These are phyloP conservation scores for Arabidopsis thaliana DNA, from an alignment of 345 rosid species.

Conservation along the genomic window DNA sequence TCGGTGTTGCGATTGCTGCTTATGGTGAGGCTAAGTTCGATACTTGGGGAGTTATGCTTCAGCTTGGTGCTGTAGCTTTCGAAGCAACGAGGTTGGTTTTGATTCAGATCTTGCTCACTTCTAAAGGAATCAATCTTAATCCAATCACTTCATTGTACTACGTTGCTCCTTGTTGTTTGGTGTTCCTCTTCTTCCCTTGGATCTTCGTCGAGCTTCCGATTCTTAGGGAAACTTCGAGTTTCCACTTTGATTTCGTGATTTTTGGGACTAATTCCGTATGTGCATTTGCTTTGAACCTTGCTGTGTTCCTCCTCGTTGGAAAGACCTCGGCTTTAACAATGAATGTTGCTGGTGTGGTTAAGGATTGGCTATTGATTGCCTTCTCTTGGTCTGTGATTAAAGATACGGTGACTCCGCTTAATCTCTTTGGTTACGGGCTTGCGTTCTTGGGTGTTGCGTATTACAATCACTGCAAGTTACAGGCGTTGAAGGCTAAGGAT, in stretches of 20 bases:
- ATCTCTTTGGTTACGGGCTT: conserved; percentile 84
- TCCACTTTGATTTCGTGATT: conserved; percentile 83
- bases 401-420: conserved; percentile 91
- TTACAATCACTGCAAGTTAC: conserved; percentile 89
- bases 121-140: conserved; percentile 82
- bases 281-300: conserved; percentile 90
- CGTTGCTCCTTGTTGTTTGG: conserved; percentile 90
- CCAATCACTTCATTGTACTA: conserved; percentile 87
- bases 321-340: conserved; percentile 96
- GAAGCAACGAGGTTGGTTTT: conserved; percentile 92
- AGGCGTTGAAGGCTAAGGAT: conserved; percentile 88
- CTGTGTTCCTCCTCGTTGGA: conserved; percentile 93
- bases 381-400: conserved; percentile 97
- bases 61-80: conserved; percentile 90
- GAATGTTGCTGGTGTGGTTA: conserved; percentile 98
- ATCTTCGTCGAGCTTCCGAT: conserved; percentile 82
- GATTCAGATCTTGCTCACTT: conserved; percentile 89
- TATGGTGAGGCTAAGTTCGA: conserved; percentile 96
- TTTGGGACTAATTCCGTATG: conserved; percentile 92
- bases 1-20: conserved; percentile 89
- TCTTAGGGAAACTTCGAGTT: conserved; percentile 75
- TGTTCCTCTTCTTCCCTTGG: conserved; percentile 83
- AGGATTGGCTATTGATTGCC: conserved; percentile 94
- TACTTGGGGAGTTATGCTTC: conserved; percentile 82
- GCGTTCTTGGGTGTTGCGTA: conserved; percentile 94